Base-by-base conservation (phyloP, 768 basidiomycete species). In the Leccinum pellstonianum region DNA sequence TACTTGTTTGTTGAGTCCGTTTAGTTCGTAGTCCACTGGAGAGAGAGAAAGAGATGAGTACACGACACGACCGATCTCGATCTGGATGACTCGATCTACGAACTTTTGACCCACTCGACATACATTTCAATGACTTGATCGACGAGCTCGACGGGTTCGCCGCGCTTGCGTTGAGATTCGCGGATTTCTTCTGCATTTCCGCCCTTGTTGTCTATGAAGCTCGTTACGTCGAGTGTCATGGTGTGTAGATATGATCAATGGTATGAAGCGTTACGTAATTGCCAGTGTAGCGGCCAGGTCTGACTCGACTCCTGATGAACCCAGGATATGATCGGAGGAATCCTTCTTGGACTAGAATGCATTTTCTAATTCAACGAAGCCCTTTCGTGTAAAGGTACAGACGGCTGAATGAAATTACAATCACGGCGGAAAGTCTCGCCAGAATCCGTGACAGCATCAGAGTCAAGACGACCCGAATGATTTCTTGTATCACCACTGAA, bases 121-220 rank as follows among this genome's bases (percentile, higher is more conserved):
- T 98, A 97, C 86, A 95, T 87, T 69, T 85, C 84, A 60, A 98
- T 87, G 59, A 98, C 84, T 73, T 98, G 93, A 75, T 98, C 95
- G 15, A 98, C 95, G 65, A 97, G 73, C 73, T 95, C 95, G 54
- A 92, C 91, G 19, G 90, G 83, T 57, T 93, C 87, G 10, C 91
- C 91, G 52, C 97, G 85, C 76, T 93, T 95, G 68, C 86, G 80
- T 78, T 99, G 96, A 4, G 95, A 98, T 68, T 93, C 93, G 58
- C 89, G 80, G 62, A 98, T 95, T 70, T 87, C 84, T 64, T 90
- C 87, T 15, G 95, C 86, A 77, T 97, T 91, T 37, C 97, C 97
- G 25, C 95, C 97, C 72, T 93, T 94, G 76, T 76, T 84, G 69
- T 91, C 87, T 65, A 94, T 91, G 66, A 94, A 94, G 57, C 79